Conservation (phyloP, 176 grass and related monocot genomes). For the Triticum timopheevii region DNA sequence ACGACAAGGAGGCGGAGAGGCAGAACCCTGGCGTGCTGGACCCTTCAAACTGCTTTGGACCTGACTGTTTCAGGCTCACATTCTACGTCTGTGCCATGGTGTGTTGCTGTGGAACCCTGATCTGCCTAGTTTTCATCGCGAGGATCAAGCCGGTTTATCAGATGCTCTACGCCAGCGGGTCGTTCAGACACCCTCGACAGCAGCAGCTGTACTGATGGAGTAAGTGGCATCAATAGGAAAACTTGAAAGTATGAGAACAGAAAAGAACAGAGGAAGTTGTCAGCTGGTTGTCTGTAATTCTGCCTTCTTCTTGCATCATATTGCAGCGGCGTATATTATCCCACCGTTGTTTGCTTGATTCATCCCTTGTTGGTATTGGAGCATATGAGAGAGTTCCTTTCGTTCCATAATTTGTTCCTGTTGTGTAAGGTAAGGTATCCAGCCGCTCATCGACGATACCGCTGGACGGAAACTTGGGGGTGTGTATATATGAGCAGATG, state of each 20-base stretch:
- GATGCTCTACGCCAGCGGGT: slow-evolving; percentile 82
- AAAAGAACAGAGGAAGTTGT: background rate
- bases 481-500: slow-evolving; percentile 3
- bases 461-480: background rate
- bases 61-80: slow-evolving; percentile 76
- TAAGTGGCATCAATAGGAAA: background rate
- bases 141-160: slow-evolving; percentile 83
- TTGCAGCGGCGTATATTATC: background rate
- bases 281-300: background rate
- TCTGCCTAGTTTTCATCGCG: slow-evolving; percentile 62
- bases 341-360: background rate
- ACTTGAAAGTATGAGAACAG: background rate
- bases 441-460: background rate
- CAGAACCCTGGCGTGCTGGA: slow-evolving; percentile 57
- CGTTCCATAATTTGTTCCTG: slow-evolving; percentile 15
- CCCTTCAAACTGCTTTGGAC: slow-evolving; percentile 60
- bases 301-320: background rate
- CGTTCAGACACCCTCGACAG: slow-evolving; percentile 71
- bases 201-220: slow-evolving; percentile 59
- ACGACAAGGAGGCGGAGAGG: slow-evolving; percentile 71
- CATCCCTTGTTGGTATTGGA: background rate
- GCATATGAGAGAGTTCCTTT: background rate
- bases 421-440: slow-evolving; percentile 16
- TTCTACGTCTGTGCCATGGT: slow-evolving; percentile 68
- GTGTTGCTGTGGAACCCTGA: slow-evolving; percentile 60